Evolutionary conservation across 2,329 filamentous ascomycete genomes (phyloP), one percentile per base, ranked within the genome.

Genomic region (Fonsecaea multimorphosa): DNA sequence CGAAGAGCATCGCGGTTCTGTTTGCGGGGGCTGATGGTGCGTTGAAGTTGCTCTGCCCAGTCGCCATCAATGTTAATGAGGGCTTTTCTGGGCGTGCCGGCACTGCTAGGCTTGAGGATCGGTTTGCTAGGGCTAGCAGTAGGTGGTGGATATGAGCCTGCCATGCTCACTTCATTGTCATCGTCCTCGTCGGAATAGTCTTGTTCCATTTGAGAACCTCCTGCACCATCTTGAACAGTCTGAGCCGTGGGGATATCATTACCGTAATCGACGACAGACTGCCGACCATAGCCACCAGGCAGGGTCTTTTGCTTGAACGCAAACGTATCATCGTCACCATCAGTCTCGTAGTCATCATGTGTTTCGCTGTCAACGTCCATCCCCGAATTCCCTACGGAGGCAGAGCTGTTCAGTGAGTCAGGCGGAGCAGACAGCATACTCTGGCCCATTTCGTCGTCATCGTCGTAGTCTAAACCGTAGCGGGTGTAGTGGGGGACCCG

Each of bases 401-500:
- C 65, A 5, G 63, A 61, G 22, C 52, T 66, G 22, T 59, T 65
- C 24, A 70, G 65, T 65, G 77, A 86, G 72, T 85, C 82, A 74
- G 81, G 83, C 70, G 78, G 81, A 71, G 78, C 79, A 77, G 80
- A 83, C 62, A 84, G 75, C 68, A 79, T 80, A 77, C 82, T 85
- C 74, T 83, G 79, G 72, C 74, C 74, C 65, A 72, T 74, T 34
- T 83, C 83, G 54, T 89, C 83, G 54, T 89, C 87, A 31, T 92
- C 89, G 52, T 93, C 91, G 59, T 91, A 92, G 69, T 94, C 90
- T 61, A 98, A 84, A 46, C 91, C 93, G 75, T 99, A 99, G 1
- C 93, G 97, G 1, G 94, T 98, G 77, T 96, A 99, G 78, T 99
- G 95, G 74, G 94, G 89, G n/a, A 99, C 95, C 9, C 84, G 88